Percentiles rank a stretch among this genome's conserved stretches.
Conservation (phyloP, 1,284 basidiomycete species). For the Hymenochaete sp. region DNA sequence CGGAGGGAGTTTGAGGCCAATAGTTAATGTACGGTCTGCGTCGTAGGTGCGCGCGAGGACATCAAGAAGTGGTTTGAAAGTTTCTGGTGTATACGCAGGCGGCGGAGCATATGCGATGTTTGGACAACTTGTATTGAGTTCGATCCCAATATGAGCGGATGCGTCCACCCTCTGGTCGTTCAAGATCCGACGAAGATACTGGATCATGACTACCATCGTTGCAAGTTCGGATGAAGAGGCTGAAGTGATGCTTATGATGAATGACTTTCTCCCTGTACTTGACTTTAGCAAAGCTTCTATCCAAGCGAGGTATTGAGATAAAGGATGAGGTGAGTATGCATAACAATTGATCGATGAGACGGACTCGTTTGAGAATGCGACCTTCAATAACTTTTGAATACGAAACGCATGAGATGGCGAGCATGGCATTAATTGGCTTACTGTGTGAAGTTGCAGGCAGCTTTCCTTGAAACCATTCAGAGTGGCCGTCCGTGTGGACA, state of each 20-base stretch:
- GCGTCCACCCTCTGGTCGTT: conserved; percentile 22
- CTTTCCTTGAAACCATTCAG: conserved; percentile 58
- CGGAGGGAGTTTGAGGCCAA: conserved; percentile 77
- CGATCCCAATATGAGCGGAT: conserved; percentile 47
- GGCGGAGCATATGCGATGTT: conserved; percentile 62
- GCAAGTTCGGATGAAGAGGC: conserved; percentile 41
- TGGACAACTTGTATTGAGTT: conserved; percentile 75
- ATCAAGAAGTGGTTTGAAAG: conserved; percentile 40
- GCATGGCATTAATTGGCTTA: conserved; percentile 27
- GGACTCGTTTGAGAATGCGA: conserved; percentile 42
- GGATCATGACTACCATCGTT: conserved; percentile 50
- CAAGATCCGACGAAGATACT: conserved; percentile 42
- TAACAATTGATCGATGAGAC: conserved; percentile 66
- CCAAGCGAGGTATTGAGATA: conserved; percentile 56
- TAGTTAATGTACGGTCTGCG: conserved; percentile 47
- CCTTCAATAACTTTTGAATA: conserved; percentile 35
- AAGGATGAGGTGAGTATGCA: conserved; percentile 70
- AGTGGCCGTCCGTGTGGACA: conserved; percentile 70
- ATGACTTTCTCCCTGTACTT: conserved; percentile 41
- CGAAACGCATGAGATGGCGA: neutral
- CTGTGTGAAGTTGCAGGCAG: conserved; percentile 40
- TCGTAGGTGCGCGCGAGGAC: conserved; percentile 41
- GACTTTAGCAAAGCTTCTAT: conserved; percentile 40
- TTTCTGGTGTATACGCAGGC: conserved; percentile 48
- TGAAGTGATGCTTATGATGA: conserved; percentile 69